These are phyloP conservation scores for Peziza echinospora DNA, from an alignment of 495 filamentous ascomycete species.

Conservation along the genomic window DNA sequence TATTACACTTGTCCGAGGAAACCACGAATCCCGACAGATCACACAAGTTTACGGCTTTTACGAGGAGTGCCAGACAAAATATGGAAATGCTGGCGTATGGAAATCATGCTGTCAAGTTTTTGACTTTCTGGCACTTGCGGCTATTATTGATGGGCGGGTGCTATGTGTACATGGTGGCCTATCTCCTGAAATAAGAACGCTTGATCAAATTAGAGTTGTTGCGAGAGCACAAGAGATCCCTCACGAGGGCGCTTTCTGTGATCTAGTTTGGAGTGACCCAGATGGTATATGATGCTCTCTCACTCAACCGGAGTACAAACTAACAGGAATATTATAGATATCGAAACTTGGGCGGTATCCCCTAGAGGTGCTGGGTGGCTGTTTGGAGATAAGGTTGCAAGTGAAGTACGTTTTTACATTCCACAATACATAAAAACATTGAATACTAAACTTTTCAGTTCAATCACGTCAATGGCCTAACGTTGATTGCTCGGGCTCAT, in stretches of 20 bases:
- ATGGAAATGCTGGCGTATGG: conserved; percentile 96
- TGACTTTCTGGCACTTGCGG: conserved; percentile 87
- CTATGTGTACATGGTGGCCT: conserved; percentile 94
- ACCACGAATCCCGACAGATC: conserved; percentile 94
- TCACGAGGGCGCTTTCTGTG: conserved; percentile 94
- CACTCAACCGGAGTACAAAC: background rate
- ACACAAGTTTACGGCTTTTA: conserved; percentile 98
- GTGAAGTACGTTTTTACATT: conserved; percentile 34
- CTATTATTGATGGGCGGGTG: conserved; percentile 90
- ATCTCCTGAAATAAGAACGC: conserved; percentile 83
- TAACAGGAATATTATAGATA: conserved; percentile 31
- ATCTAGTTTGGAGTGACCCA: conserved; percentile 94
- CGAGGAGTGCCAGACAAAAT: conserved; percentile 94
- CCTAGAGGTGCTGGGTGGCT: conserved; percentile 91
- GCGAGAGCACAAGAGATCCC: conserved; percentile 94
- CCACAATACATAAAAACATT: too few species aligned
- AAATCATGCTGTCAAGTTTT: conserved; percentile 98
- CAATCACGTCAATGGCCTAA: conserved; percentile 93
- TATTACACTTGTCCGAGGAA: conserved; percentile 87
- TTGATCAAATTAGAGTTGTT: conserved; percentile 94
- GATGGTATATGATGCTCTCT: conserved; percentile 28
- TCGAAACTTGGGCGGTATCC: conserved; percentile 93
- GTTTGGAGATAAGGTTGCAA: conserved; percentile 90
- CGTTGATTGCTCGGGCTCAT: conserved; percentile 83
- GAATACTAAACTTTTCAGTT: conserved; percentile 26